A percentile compares a stretch with the other conserved stretches of the same genome.
These are phyloP conservation scores for Massariosphaeria phaeospora DNA, from an alignment of 495 filamentous ascomycete genomes.

Conservation along the genomic window DNA sequence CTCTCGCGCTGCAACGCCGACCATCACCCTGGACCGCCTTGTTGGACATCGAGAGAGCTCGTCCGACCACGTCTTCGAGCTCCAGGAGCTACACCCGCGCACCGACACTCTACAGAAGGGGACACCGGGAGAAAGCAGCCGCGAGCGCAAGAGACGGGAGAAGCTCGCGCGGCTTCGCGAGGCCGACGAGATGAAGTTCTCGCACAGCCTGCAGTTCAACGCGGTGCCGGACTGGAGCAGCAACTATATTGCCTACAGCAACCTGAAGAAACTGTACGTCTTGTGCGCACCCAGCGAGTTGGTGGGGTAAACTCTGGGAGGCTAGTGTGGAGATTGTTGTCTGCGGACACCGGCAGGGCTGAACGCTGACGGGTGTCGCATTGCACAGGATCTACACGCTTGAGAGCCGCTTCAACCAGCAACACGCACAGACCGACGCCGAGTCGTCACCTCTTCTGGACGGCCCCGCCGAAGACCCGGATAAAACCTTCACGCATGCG, in stretches of 20 bases:
- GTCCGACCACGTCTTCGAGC: slow-evolving; percentile 22
- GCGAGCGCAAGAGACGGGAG: slow-evolving; percentile 32
- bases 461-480: slow-evolving; percentile 57
- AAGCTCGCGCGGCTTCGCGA: slow-evolving; percentile 44
- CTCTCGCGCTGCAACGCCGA: not conserved
- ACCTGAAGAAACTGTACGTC: slow-evolving; percentile 93
- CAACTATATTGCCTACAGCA: slow-evolving; percentile 96
- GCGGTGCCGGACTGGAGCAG: slow-evolving; percentile 98
- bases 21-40: slow-evolving; percentile 3
- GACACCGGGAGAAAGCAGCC: slow-evolving; percentile 16
- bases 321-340: not conserved
- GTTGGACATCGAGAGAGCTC: not conserved
- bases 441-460: slow-evolving; percentile 82
- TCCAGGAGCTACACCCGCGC: slow-evolving; percentile 20
- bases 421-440: slow-evolving; percentile 51
- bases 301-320: not conserved
- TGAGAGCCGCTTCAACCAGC: slow-evolving; percentile 68
- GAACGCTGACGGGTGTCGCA: slow-evolving; percentile 34
- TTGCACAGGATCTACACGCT: slow-evolving; percentile 78
- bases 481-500: slow-evolving; percentile 69
- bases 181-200: slow-evolving; percentile 96
- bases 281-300: not conserved
- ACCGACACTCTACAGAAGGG: not conserved
- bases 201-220: slow-evolving; percentile 98
- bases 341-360: not conserved